A percentile compares a stretch with the other conserved stretches of the same genome.
Conservation (phyloP, 208 protist species). For the Borovskyia barvae region DNA sequence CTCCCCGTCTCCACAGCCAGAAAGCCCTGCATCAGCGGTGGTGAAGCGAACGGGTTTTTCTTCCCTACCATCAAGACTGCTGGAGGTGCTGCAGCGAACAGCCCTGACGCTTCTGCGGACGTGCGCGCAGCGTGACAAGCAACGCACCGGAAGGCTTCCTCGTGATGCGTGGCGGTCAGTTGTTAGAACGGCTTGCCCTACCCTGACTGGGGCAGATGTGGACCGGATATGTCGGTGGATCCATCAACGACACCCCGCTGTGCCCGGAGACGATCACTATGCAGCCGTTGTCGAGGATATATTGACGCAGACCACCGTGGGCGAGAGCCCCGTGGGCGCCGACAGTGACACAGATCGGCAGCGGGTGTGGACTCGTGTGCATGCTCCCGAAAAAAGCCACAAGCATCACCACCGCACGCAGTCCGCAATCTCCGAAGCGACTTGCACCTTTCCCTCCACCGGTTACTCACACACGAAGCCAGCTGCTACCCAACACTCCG, state of each 20-base stretch:
- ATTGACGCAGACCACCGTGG: background rate
- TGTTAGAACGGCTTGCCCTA: background rate
- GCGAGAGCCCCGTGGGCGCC: no score
- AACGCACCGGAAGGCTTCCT: slow-evolving; percentile 1
- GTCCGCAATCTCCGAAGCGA: no score
- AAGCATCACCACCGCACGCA: no score
- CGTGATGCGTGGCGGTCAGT: slow-evolving; percentile 1
- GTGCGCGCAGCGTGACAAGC: background rate
- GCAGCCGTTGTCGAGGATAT: slow-evolving; percentile 8
- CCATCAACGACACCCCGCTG: background rate
- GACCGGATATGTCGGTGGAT: background rate
- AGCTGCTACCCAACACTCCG: no score
- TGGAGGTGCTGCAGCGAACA: slow-evolving; percentile 16
- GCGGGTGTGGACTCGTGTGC: no score
- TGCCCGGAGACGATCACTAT: slow-evolving; percentile 4
- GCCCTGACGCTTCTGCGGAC: slow-evolving; percentile 6
- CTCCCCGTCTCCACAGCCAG: no score
- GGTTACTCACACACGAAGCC: no score
- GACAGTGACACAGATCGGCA: background rate
- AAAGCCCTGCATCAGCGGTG: no score
- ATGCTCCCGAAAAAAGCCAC: no score
- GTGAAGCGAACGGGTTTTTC: background rate
- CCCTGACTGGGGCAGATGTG: slow-evolving; percentile 1
- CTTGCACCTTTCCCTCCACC: no score
- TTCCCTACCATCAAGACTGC: background rate